Base-by-base conservation (phyloP, 202 grass and related monocot species). In the Elaeis oleifera region DNA sequence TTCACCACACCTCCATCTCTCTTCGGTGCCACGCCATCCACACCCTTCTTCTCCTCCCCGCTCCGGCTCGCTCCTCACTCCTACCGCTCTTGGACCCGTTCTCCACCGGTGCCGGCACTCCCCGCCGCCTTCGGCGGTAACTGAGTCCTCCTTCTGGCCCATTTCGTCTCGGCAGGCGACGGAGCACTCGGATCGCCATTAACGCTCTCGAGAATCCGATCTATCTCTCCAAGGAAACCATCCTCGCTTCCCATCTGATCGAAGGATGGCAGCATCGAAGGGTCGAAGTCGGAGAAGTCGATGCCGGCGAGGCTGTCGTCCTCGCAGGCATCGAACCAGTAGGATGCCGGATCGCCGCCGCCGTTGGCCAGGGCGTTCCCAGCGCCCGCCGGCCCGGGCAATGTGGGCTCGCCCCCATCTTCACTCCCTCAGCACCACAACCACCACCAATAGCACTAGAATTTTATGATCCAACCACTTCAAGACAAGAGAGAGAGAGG, bases 291-390 rank as follows among this genome's bases (percentile, higher is more conserved):
- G 2, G 84, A 72, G 64, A 89, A 91, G 69, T 89, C 77, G 81
- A 89, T 85, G 79, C 74, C 61, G 88, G 73, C 84, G 0, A 90
- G 76, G 49, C 89, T 79, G 19, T 76, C 71, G 39, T 97, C 92
- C 84, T 97, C 92, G 71, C 82, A 92, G 16, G 88, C 84, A 60
- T 89, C 88, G 69, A 85, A 92, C 92, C 92, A 97, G 88, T 97
- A 97, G 0, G 88, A 48, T 25, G 60, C 76, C 18, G 84, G 81
- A 23, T 81, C 65, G 28, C 18, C 49, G 49, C 24, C 73, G 2
- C 54, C 71, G 11, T 58, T 78, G 11, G 19, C 50, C 15, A 16
- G 52, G 16, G 49, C 49, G 70, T 16, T 36, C 67, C 53, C 52
- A 18, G 29, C 75, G 67, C 5, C 69, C 71, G 27, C 67, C 83